Conservation (phyloP, 352 stramenopile genomes). For the Peronospora belbahrii region DNA sequence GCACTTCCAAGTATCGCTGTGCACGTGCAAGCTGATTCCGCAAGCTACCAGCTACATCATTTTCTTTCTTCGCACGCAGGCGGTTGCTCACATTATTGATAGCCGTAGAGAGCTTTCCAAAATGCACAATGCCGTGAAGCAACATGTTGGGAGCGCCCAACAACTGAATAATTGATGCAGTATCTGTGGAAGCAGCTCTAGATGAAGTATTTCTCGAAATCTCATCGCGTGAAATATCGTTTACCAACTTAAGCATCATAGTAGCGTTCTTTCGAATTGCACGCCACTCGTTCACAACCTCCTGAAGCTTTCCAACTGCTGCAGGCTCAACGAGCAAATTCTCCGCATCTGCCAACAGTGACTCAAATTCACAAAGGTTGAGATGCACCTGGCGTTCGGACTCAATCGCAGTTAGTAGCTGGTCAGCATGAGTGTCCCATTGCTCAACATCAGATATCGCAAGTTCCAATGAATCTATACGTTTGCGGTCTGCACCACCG, state of each 20-base stretch:
- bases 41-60: constrained; percentile 6
- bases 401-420: constrained; percentile 10
- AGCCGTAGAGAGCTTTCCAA: constrained; percentile 7
- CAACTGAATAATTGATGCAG: constrained; percentile 5
- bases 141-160: constrained; percentile 19
- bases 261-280: constrained; percentile 10
- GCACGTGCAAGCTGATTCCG: constrained; percentile 12
- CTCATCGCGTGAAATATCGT: constrained; percentile 21
- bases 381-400: neutral
- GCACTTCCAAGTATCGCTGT: constrained; percentile 21
- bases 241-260: constrained; percentile 17
- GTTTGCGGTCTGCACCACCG: constrained; percentile 20
- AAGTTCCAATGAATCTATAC: constrained; percentile 28
- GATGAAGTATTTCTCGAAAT: neutral
- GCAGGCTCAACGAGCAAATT: constrained; percentile 19
- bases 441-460: constrained; percentile 12
- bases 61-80: constrained; percentile 17
- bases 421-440: constrained; percentile 23
- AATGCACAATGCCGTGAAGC: constrained; percentile 19
- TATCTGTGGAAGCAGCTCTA: constrained; percentile 1
- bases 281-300: constrained; percentile 26
- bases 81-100: constrained; percentile 5
- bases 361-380: constrained; percentile 14
- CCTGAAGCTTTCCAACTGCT: constrained; percentile 17
- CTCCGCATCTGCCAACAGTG: constrained; percentile 20